Evolutionary conservation across 192 early-diverging fungal genomes (phyloP), one percentile per base, ranked within the genome.

Genomic region (Mortierella claussenii): DNA sequence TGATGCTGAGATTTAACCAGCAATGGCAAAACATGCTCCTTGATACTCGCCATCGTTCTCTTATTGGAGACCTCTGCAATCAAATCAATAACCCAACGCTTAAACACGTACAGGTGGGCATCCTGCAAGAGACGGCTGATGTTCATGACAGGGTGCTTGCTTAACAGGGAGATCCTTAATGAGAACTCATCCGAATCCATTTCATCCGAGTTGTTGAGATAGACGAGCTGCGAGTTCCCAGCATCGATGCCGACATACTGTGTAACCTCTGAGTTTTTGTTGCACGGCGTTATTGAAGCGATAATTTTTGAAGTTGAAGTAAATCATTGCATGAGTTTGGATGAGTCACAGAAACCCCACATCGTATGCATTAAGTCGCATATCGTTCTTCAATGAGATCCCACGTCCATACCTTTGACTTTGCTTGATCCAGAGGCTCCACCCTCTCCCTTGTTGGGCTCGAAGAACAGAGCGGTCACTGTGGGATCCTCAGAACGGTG

Each of bases 51-150:
- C 31, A 93, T 86, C 17, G 82, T 81, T 17, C 87, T 85, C 71
- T 92, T 83, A 69, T 83, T 79, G 15, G 74, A 80, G 10, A 82
- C 70, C 23, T 60, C 73, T 7, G 58, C 40, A 13, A 97, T 69
- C 55, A 94, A 75, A 78, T 98, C 95, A 52, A 97, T 75, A 2
- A 99, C 90, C 98, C 98, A 99, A 32, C 86, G 83, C 62, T 95
- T 92, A 79, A 97, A 93, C 13, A 98, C 87, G 64, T 98, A 99
- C 23, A 97, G 55, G 65, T 98, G 98, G 8, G 93, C 91, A 79
- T 97, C 95, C 60, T 92, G 89, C 63, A 98, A 84, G 44, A 92
- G 86, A 46, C 92, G 91, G 52, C 90, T 87, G 32, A 99, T 67
- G 33, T 88, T 83, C 55, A 97, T 80, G 1, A 86, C 85, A 8